These are phyloP conservation scores for Candida coleopterorum DNA, from an alignment of 805 yeast species.

Conservation along the genomic window DNA sequence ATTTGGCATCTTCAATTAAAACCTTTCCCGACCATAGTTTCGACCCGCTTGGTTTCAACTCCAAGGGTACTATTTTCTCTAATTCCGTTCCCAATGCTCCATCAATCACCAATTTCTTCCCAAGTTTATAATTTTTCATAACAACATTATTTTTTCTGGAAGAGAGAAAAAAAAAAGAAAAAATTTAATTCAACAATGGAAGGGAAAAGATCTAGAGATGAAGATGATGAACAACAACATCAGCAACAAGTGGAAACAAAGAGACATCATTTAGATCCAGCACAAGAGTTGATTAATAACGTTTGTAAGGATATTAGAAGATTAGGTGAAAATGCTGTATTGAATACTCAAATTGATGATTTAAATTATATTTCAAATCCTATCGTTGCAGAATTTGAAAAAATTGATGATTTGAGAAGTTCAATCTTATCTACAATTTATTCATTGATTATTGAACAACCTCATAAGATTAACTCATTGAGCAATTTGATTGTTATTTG, in stretches of 20 bases:
- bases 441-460: constrained; percentile 79
- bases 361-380: constrained; percentile 66
- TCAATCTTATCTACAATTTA: constrained; percentile 59
- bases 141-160: neutral
- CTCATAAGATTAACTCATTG: constrained; percentile 78
- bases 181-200: constrained; percentile 10
- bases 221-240: constrained; percentile 16
- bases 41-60: constrained; percentile 25
- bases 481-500: constrained; percentile 63
- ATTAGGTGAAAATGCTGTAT: constrained; percentile 39
- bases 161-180: neutral
- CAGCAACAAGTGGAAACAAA: constrained; percentile 17
- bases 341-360: constrained; percentile 39
- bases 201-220: constrained; percentile 27
- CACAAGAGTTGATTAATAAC: constrained; percentile 35
- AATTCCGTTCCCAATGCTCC: constrained; percentile 67
- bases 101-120: constrained; percentile 30
- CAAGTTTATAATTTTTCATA: constrained; percentile 7
- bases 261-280: constrained; percentile 38
- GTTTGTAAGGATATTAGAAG: constrained; percentile 42
- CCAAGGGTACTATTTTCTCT: constrained; percentile 34
- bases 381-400: constrained; percentile 59
- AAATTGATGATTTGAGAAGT: constrained; percentile 53
- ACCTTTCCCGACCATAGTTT: constrained; percentile 62
- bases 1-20: constrained; percentile 38